Evolutionary conservation across 163 green algal species (phyloP).

Genomic region (Scenedesmus sp.): DNA sequence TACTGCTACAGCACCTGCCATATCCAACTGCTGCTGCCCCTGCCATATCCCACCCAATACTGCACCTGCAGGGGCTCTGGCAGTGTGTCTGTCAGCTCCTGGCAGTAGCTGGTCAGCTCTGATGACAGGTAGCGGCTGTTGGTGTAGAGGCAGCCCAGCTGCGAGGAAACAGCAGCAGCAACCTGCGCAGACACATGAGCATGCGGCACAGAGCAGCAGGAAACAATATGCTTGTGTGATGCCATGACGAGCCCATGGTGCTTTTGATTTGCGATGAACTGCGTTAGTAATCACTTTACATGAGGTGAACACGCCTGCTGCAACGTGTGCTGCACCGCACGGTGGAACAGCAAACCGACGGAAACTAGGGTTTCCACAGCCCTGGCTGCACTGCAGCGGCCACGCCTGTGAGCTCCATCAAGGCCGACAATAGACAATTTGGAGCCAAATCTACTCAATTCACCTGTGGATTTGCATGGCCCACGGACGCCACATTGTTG

Average conservation of each 20-base stretch:
- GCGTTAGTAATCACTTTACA: not conserved
- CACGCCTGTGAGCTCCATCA: not conserved
- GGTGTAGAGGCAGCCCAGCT: conserved; percentile 85
- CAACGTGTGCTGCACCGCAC: not conserved
- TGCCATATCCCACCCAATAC: not conserved
- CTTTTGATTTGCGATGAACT: no score
- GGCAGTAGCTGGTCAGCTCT: conserved; percentile 64
- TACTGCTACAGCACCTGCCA: not conserved
- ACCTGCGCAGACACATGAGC: conserved; percentile 63
- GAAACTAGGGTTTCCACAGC: not conserved
- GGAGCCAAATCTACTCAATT: not conserved
- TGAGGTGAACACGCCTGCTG: not conserved
- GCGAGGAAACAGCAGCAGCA: conserved; percentile 64
- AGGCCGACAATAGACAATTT: not conserved
- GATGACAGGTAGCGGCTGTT: conserved; percentile 85
- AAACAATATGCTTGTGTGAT: not conserved
- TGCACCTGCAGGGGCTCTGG: conserved; percentile 68
- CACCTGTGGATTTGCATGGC: conserved; percentile 80
- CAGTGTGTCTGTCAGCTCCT: conserved; percentile 68
- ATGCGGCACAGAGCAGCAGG: not conserved
- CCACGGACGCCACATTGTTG: conserved; percentile 90
- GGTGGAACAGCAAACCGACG: not conserved
- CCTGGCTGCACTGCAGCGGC: not conserved
- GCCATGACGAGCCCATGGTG: not conserved
- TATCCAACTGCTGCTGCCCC: not conserved